A percentile compares a stretch with the other conserved stretches of the same genome.
These are phyloP conservation scores for Ustilago xerochloae DNA, from an alignment of 1,284 basidiomycete species.

Conservation along the genomic window DNA sequence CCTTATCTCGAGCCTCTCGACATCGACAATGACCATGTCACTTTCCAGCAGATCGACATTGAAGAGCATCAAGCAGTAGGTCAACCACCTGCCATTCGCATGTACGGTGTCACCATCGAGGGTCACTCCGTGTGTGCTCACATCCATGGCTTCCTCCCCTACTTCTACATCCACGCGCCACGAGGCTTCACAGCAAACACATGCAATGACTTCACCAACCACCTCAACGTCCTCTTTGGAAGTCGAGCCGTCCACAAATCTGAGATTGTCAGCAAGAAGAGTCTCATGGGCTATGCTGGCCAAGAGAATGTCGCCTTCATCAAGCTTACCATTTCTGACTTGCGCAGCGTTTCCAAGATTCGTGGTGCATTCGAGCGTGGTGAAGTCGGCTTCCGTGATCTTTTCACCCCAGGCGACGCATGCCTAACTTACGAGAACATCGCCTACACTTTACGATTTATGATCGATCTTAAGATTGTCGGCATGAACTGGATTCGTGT, in stretches of 20 bases:
- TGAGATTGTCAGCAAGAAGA: conserved; percentile 58
- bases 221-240: conserved; percentile 63
- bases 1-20: conserved; percentile 52
- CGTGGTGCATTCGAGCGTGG: conserved; percentile 65
- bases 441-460: conserved; percentile 66
- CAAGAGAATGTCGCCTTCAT: conserved; percentile 64
- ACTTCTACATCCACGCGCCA: conserved; percentile 66
- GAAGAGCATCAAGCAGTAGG: conserved; percentile 60
- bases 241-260: conserved; percentile 47
- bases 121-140: conserved; percentile 66
- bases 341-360: conserved; percentile 58
- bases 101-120: conserved; percentile 64
- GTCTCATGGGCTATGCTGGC: conserved; percentile 64
- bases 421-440: conserved; percentile 66
- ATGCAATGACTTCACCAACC: conserved; percentile 63
- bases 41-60: conserved; percentile 68
- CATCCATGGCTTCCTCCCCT: conserved; percentile 66
- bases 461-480: conserved; percentile 67
- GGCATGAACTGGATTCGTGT: conserved; percentile 68
- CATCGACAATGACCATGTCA: conserved; percentile 43
- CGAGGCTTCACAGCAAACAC: conserved; percentile 59
- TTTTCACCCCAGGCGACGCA: conserved; percentile 61
- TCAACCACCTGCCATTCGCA: conserved; percentile 61
- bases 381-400: conserved; percentile 63
- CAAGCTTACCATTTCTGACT: conserved; percentile 61